Base-by-base conservation (phyloP, 1,284 basidiomycete species). In the Irpex lacteus region DNA sequence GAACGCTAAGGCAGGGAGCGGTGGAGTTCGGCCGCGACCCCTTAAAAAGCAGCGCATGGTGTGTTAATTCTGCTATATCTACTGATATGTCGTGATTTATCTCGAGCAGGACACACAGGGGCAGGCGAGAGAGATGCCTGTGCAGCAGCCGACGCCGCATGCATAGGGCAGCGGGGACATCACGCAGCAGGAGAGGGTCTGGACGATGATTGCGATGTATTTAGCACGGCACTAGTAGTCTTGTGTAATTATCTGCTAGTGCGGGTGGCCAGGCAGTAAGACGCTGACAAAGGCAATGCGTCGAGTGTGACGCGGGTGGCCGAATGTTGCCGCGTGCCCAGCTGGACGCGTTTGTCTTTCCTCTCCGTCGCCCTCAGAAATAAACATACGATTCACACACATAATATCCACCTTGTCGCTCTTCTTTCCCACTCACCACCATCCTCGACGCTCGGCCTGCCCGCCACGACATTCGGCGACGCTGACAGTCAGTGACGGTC, bases 1-100 rank as follows among this genome's bases (percentile, higher is more conserved):
- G 21, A 73, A 82, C 66, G 82, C 84, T 15, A 86, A 85, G 71
- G 83, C 88, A 26, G 74, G 74, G 4, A 72, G 62, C 15, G 67
- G 68, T 13, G 83, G 81, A 59, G 83, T 81, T 15, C 80, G 87
- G 65, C 89, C 90, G 34, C 80, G 91, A 68, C 90, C 90, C 50
- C 71, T 88, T 58, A 92, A 92, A 82, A 92, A 90, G 75, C 89
- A 87, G 72, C 82, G 89, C 67, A 80, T 89, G 85, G 90, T 92
- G 69, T 73, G 85, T 79, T 52, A 59, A 26, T 34, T 26, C 34
- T 13, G 26, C 54, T 13, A 34, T 59, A 21, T 13, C 21, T 36
- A 9, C 59, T 66, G 38, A 37, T 50, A 62, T 49, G 59, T 49
- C 36, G 57, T 21, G 49, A 34, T 56, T 32, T 52, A 52, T 47